Percentiles rank a stretch among this genome's conserved stretches.
Conservation (phyloP, 1,139 yeast genomes). For the Kazachstania sp. region DNA sequence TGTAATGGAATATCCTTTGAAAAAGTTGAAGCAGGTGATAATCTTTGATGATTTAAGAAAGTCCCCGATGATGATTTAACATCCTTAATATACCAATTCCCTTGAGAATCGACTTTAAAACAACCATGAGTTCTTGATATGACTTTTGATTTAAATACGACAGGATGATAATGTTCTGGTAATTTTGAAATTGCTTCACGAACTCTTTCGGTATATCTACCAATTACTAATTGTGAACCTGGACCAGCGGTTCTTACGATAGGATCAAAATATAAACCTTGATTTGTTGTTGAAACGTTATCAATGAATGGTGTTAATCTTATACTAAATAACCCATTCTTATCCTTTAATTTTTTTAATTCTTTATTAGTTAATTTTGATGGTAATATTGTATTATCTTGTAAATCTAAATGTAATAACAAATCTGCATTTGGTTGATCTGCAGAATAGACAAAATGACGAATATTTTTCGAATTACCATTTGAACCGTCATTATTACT, state of each 20-base stretch:
- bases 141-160: constrained; percentile 87
- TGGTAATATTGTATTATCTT: constrained; percentile 15
- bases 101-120: constrained; percentile 60
- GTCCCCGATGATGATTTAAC: constrained; percentile 89
- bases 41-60: constrained; percentile 75
- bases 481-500: no score
- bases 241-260: constrained; percentile 68
- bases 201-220: constrained; percentile 79
- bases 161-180: constrained; percentile 68
- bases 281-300: constrained; percentile 52
- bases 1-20: constrained; percentile 56
- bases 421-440: constrained; percentile 23
- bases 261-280: constrained; percentile 84
- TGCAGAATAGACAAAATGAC: constrained; percentile 29
- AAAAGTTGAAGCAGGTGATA: constrained; percentile 72
- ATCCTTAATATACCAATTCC: constrained; percentile 81
- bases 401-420: constrained; percentile 20
- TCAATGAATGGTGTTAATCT: constrained; percentile 81
- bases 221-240: constrained; percentile 55
- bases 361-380: constrained; percentile 16
- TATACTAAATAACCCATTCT: constrained; percentile 59
- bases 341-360: constrained; percentile 34
- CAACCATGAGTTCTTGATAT: constrained; percentile 89
- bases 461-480: constrained; percentile 17
- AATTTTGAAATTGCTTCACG: constrained; percentile 69